Evolutionary conservation across 2,329 filamentous ascomycete genomes (phyloP).

Genomic region (Camptophora hylomeconis): DNA sequence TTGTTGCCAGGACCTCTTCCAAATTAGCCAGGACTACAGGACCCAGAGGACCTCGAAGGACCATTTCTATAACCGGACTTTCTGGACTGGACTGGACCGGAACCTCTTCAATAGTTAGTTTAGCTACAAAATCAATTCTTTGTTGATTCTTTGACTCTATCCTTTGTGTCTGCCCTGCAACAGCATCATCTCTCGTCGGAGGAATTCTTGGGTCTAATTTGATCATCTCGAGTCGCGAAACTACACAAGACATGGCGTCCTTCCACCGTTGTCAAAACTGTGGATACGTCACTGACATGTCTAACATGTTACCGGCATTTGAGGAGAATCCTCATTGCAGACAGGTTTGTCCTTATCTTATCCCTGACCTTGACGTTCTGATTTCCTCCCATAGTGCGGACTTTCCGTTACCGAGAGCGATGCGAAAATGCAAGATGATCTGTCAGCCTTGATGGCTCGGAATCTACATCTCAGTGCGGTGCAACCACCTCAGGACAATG

Average conservation of each 20-base stretch:
- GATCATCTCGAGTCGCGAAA: slow-evolving; percentile 7
- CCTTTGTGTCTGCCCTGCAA: too few relatives aligned
- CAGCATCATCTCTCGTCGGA: slow-evolving; percentile 13
- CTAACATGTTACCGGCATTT: slow-evolving; percentile 23
- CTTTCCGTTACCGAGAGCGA: slow-evolving; percentile 29
- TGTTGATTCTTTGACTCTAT: slow-evolving; percentile 4
- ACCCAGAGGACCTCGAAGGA: too few relatives aligned
- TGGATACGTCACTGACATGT: slow-evolving; percentile 25
- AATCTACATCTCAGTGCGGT: slow-evolving; percentile 50
- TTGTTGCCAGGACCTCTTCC: too few relatives aligned
- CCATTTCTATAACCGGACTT: too few relatives aligned
- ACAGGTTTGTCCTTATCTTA: slow-evolving; percentile 23
- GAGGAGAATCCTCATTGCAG: slow-evolving; percentile 26
- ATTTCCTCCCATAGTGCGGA: slow-evolving; percentile 25
- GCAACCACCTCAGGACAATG: slow-evolving; percentile 23
- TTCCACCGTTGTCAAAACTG: slow-evolving; percentile 28
- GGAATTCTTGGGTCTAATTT: slow-evolving; percentile 11
- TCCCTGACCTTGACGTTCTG: slow-evolving; percentile 13
- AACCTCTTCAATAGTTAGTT: slow-evolving; percentile 16
- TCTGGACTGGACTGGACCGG: slow-evolving; percentile 10
- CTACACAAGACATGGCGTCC: slow-evolving; percentile 22
- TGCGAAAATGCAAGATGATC: slow-evolving; percentile 64
- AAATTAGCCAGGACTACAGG: too few relatives aligned
- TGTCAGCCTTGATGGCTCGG: slow-evolving; percentile 64
- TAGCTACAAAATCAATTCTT: slow-evolving; percentile 18